Evolutionary conservation across 2,329 filamentous ascomycete species (phyloP), one percentile per base, ranked within the genome.

Genomic region (Harringtonia aguacate): DNA sequence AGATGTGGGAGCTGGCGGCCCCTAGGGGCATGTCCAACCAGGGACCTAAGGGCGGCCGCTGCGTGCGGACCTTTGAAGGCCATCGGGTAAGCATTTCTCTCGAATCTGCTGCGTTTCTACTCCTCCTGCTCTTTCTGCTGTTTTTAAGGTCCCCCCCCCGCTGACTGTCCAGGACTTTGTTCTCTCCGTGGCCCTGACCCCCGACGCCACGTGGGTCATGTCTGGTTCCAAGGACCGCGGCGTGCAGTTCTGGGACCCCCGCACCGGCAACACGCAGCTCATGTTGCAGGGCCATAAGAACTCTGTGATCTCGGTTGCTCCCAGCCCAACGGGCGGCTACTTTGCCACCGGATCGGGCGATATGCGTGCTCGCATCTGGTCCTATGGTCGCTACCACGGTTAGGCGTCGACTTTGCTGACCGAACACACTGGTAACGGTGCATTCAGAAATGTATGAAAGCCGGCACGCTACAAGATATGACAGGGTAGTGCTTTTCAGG

Each of bases 201-300:
- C 92, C 15, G 89, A 97, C 61, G 85, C 86, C 50, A 78, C 83
- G 56, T 98, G 92, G 92, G 90, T 98, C 46, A 83, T 98, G 65
- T 95, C 87, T 50, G 92, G 92, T 36, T 95, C 88, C 49, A 98
- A 98, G 70, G 92, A 98, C 59, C 79, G 92, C 41, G 90, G 92
- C 39, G 92, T 98, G 20, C 92, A 97, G 61, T 97, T 98, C 72
- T 98, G 92, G 92, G 90, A 98, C 59, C 90, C 92, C 18, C 77
- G 83, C 56, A 95, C 88, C 18, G 92, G 90, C 30, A 83, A 86
- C 53, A 94, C 90, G 1, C 90, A 97, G 66, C 83, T 98, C 61
- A 97, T 97, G 92, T 76, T 98, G 49, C 92, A 97, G 64, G 92
- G 92, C 22, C 92, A 98, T 63, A 97, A 97, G 74, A 97, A 97